Conservation (phyloP, 495 filamentous ascomycete genomes). For the Penicillium ochrochloron region DNA sequence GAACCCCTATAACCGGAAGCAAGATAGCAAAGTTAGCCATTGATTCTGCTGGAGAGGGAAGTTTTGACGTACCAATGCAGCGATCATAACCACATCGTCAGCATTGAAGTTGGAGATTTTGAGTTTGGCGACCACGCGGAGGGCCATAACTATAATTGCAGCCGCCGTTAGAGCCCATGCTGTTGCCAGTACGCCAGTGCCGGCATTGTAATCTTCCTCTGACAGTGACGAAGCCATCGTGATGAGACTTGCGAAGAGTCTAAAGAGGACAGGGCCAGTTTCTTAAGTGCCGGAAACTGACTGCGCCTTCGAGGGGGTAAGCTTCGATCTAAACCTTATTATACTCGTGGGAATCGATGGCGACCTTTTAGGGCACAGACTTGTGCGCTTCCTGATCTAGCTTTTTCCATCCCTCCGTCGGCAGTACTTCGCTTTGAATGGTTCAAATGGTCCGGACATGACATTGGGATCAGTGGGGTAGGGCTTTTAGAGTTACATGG, state of each 20-base stretch:
- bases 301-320: neutral
- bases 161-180: neutral
- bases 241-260: neutral
- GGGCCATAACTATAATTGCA: neutral
- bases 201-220: neutral
- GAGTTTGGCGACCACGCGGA: neutral
- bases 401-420: neutral
- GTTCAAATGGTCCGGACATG: neutral
- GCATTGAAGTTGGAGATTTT: neutral
- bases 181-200: neutral
- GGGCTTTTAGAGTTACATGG: neutral
- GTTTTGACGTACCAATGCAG: neutral
- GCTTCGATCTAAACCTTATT: constrained; percentile 1
- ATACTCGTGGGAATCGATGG: neutral
- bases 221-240: neutral
- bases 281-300: neutral
- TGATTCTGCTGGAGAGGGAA: neutral
- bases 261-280: neutral
- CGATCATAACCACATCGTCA: neutral
- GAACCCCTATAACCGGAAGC: neutral
- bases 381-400: neutral
- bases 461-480: neutral
- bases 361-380: neutral
- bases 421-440: neutral
- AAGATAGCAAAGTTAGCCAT: neutral